Evolutionary conservation across 2,329 filamentous ascomycete genomes (phyloP), one percentile per base, ranked within the genome.

Genomic region (Plenodomus biglobosus): DNA sequence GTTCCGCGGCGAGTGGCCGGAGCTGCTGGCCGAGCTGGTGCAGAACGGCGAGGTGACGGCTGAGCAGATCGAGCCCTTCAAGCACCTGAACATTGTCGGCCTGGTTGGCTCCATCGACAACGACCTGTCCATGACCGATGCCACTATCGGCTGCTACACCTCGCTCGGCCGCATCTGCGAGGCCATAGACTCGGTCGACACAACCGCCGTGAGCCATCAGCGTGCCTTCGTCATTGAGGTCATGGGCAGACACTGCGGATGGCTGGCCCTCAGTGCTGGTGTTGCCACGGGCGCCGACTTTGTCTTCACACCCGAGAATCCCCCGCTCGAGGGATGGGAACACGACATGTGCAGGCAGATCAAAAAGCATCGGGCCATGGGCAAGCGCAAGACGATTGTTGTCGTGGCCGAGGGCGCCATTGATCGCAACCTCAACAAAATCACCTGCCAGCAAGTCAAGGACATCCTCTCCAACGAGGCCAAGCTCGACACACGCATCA

Each of bases 71-170:
- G 78, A 84, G 38, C 87, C 88, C 1, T 95, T 90, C 79, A 81
- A 82, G 65, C 85, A 95, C 61, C 82, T 99, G 67, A 99, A 97
- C 75, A 96, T 99, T 59, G 92, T 97, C 44, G 94, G 94, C 40
- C 79, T 97, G 42, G 94, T 99, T 21, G 94, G 94, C 48, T 96
- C 91, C 44, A 99, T 99, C 68, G 94, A 99, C 80, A 99, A 99
- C 70, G 94, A 99, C 69, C 87, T 99, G 75, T 95, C 92, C 41
- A 90, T 90, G 56, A 99, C 94, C 11, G 94, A 99, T 73, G 92
- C 94, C 50, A 99, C 94, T 24, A 96, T 99, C 70, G 94, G 94
- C 46, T 95, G 90, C 72, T 97, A 96, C 77, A 96, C 92, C 37
- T 94, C 94, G 19, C 82, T 99, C 46, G 85, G 88, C 40, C 86